phyloP scores from a whole-genome alignment of 2,329 filamentous ascomycete species.

The Dothistroma septosporum region DNA sequence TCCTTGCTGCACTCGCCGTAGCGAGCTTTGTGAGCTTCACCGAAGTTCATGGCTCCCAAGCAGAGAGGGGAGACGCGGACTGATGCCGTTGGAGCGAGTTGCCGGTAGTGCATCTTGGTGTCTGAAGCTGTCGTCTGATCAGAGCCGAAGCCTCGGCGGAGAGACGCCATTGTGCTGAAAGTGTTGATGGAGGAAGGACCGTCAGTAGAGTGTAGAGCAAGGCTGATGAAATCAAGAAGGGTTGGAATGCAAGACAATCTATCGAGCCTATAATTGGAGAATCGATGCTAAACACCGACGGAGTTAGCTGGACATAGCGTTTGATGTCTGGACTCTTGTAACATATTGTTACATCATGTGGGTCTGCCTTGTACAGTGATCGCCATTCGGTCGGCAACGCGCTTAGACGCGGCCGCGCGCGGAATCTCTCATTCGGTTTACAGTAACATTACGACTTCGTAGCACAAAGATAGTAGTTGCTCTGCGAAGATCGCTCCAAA shows the following conservation, averaged over 20 bases:
- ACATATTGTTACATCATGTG: background rate
- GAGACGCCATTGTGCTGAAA: background rate
- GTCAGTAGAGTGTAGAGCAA: too few species aligned
- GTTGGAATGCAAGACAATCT: too few species aligned
- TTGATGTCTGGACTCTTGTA: background rate
- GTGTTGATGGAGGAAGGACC: background rate
- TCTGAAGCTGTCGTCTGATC: background rate
- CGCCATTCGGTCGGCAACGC: background rate
- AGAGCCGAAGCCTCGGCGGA: background rate
- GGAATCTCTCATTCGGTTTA: background rate
- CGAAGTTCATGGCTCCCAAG: conserved; percentile 51
- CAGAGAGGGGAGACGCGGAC: conserved; percentile 52
- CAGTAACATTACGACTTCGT: too few species aligned
- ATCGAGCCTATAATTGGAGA: too few species aligned
- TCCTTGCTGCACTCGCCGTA: conserved; percentile 22
- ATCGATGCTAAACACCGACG: background rate
- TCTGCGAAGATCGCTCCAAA: too few species aligned
- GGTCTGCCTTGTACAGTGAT: background rate
- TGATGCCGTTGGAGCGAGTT: conserved; percentile 47
- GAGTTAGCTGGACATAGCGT: background rate
- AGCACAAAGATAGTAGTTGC: too few species aligned
- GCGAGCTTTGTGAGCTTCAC: conserved; percentile 35
- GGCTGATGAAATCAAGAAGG: background rate
- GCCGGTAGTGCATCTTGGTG: conserved; percentile 36
- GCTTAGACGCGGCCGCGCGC: background rate